Conservation (phyloP, 306 rosid genomes). For the Glycyrrhiza uralensis region DNA sequence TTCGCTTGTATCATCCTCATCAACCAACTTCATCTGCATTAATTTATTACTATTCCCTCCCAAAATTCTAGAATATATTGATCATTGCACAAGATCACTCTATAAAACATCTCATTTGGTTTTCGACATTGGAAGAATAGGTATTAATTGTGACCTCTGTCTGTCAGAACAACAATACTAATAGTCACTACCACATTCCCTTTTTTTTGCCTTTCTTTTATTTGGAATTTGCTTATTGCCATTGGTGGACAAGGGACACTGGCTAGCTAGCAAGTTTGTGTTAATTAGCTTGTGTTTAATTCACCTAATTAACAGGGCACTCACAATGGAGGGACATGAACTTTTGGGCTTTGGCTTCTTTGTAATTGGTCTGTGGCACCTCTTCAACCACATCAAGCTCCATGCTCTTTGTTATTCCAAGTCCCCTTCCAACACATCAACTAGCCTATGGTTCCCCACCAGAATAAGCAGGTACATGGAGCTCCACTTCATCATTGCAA, state of each 20-base stretch:
- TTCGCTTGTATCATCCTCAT: neutral
- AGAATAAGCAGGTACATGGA: conserved; percentile 50
- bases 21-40: no score
- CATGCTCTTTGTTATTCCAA: conserved; percentile 35
- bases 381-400: conserved; percentile 63
- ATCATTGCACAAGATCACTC: no score
- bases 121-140: no score
- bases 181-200: no score
- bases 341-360: conserved; percentile 62
- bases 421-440: conserved; percentile 39
- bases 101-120: no score
- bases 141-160: no score
- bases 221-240: conserved; percentile 9
- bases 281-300: neutral
- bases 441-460: conserved; percentile 63
- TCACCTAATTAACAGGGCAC: neutral
- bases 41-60: no score
- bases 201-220: no score
- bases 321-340: conserved; percentile 55
- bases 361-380: conserved; percentile 74
- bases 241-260: neutral
- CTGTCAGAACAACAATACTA: no score
- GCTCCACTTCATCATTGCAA: conserved; percentile 49
- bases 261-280: neutral
- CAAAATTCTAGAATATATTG: no score